These are phyloP conservation scores for Poa annua DNA, from an alignment of 176 grass and related monocot species.

Conservation along the genomic window DNA sequence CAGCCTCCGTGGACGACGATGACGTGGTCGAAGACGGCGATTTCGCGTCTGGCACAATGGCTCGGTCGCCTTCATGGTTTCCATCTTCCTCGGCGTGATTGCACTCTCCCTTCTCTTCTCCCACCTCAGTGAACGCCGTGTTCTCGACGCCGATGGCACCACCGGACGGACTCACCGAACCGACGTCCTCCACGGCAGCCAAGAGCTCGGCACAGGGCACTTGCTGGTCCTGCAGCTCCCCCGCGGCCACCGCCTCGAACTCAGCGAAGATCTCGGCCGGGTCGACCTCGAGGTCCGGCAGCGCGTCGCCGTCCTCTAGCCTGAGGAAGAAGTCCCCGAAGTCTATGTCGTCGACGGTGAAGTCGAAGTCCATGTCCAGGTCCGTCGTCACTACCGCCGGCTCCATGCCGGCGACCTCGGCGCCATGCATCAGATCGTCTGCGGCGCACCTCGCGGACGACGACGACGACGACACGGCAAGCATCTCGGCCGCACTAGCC, in stretches of 20 bases:
- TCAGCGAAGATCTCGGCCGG: conserved; percentile 66
- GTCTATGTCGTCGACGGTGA: conserved; percentile 77
- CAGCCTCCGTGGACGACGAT: conserved; percentile 39
- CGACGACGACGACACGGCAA: conserved; percentile 47
- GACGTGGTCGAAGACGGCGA: conserved; percentile 54
- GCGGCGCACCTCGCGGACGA: conserved; percentile 34
- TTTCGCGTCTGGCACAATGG: conserved; percentile 33
- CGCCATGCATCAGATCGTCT: not conserved
- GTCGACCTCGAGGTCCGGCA: conserved; percentile 88
- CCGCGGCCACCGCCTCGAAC: conserved; percentile 29
- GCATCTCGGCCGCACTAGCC: conserved; percentile 36
- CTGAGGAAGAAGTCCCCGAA: conserved; percentile 84
- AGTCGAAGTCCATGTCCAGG: conserved; percentile 59
- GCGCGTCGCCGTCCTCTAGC: conserved; percentile 62
- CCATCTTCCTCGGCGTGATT: conserved; percentile 31
- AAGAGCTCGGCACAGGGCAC: conserved; percentile 31
- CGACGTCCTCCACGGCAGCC: not conserved
- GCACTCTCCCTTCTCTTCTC: conserved; percentile 43
- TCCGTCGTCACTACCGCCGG: not conserved
- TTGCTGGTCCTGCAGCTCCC: conserved; percentile 36
- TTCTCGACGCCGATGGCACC: conserved; percentile 10
- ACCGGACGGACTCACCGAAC: not conserved
- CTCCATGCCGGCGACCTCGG: not conserved
- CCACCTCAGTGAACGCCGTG: not conserved
- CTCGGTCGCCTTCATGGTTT: conserved; percentile 5